Evolutionary conservation across 139 green algal genomes (phyloP).

Genomic region (Pseudopediastrum boryanum): DNA sequence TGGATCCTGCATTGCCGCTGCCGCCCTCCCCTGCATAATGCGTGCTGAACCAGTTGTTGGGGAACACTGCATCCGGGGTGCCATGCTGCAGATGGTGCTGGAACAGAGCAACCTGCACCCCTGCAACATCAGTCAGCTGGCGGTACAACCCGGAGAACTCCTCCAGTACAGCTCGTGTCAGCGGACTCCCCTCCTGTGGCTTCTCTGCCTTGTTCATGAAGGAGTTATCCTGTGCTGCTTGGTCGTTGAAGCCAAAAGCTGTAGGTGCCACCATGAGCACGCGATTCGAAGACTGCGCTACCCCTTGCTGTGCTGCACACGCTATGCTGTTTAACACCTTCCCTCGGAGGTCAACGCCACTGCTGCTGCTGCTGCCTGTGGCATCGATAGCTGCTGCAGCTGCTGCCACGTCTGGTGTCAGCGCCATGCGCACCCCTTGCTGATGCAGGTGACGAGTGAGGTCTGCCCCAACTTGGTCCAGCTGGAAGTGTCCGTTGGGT

Average conservation of each 20-base stretch:
- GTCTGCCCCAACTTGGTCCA: conserved; percentile 49
- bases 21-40: conserved; percentile 24
- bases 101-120: conserved; percentile 67
- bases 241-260: conserved; percentile 94
- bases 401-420: conserved; percentile 52
- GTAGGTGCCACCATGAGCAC: conserved; percentile 96
- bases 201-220: conserved; percentile 80
- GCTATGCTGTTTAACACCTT: conserved; percentile 49
- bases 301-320: conserved; percentile 1
- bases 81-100: conserved; percentile 80
- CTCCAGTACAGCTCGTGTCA: conserved; percentile 40
- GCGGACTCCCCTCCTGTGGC: conserved; percentile 26
- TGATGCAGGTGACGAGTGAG: conserved; percentile 37
- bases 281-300: conserved; percentile 80
- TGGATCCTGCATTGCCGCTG: conserved; percentile 57
- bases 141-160: conserved; percentile 85
- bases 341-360: conserved; percentile 14
- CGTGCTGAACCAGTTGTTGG: conserved; percentile 95
- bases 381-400: conserved; percentile 5
- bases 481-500: conserved; percentile 37
- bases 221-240: conserved; percentile 90
- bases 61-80: conserved; percentile 94
- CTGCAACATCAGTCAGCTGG: conserved; percentile 77
- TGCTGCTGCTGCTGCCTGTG: not conserved
- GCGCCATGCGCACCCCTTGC: conserved; percentile 26